These are phyloP conservation scores for Vigna mungo DNA, from an alignment of 306 rosid species.

Conservation along the genomic window DNA sequence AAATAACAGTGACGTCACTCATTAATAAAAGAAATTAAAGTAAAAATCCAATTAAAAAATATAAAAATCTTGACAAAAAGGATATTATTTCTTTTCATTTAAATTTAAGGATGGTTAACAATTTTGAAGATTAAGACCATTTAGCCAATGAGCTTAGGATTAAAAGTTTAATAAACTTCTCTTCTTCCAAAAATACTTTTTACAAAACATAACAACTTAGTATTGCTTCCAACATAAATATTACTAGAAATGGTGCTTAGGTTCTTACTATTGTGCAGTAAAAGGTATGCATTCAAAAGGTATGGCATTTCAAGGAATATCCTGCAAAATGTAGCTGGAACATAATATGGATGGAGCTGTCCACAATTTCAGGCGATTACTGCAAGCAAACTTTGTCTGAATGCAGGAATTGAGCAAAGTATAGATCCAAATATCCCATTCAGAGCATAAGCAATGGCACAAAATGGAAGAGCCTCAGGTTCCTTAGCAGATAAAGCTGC, in stretches of 20 bases:
- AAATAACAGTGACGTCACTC: too few species aligned
- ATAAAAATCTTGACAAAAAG: too few species aligned
- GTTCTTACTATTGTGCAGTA: background rate
- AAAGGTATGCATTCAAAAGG: background rate
- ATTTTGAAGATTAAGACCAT: background rate
- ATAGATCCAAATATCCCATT: conserved; percentile 82
- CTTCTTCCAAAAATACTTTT: background rate
- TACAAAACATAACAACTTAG: background rate
- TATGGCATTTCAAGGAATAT: conserved; percentile 8
- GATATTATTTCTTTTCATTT: too few species aligned
- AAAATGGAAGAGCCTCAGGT: conserved; percentile 93
- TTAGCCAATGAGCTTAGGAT: background rate
- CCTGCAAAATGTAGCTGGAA: background rate
- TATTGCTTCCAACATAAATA: background rate
- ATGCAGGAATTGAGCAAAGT: conserved; percentile 76
- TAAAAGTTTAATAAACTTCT: background rate
- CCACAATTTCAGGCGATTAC: conserved; percentile 57
- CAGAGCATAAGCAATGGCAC: conserved; percentile 83
- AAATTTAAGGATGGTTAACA: background rate
- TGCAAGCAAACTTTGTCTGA: conserved; percentile 75
- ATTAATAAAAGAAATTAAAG: too few species aligned
- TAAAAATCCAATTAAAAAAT: too few species aligned
- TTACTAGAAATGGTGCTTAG: background rate
- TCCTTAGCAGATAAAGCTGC: conserved; percentile 90
- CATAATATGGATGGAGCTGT: background rate